Base-by-base conservation (phyloP, 331 rosid genomes). In the Malus hybrid region DNA sequence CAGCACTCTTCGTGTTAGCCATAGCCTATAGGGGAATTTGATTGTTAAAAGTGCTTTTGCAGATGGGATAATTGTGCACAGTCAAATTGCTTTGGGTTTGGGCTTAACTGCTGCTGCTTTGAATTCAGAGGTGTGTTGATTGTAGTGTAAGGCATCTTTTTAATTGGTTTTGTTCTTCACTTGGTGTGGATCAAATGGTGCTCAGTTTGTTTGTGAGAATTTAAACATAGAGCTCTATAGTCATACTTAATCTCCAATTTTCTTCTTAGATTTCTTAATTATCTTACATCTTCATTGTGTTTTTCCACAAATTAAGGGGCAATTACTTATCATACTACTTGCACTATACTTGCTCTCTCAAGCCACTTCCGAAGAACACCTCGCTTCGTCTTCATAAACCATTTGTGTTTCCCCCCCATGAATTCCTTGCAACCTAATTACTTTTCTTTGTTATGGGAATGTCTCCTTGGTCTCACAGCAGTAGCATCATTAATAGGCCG, bases 81-180 rank as follows among this genome's bases (percentile, higher is more conserved):
- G 24, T 24, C 24, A 24, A 24, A 24, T 24, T 24, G 24, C 24
- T 24, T 24, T 24, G 24, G 24, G 24, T 24, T 24, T 24, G 24
- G 24, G 24, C 83, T 84, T 81, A 67, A 76, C 84, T 83, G 82
- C 82, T 81, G 88, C 82, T 81, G 88, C 82, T 85, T 91, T 80
- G 62, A 36, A 85, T 86, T 87, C 80, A 77, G 90, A 92, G 90
- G 86, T 85, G 89, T 92, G 95, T 86, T 84, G 89, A 81, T 79
- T 77, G 71, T 70, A 83, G 75, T 87, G 80, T 77, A 80, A 79
- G 81, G 79, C 84, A 81, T 73, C 78, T 61, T 18, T 66, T 71
- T 61, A 61, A 7, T 56, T 76, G 88, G 79, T 79, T 86, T 78
- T 77, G 85, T 83, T 87, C 82, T 81, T 88, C 84, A 82, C 60